These are phyloP conservation scores for Paraphaeosphaeria sporulosa DNA, from an alignment of 2,329 filamentous ascomycete species.

Conservation along the genomic window DNA sequence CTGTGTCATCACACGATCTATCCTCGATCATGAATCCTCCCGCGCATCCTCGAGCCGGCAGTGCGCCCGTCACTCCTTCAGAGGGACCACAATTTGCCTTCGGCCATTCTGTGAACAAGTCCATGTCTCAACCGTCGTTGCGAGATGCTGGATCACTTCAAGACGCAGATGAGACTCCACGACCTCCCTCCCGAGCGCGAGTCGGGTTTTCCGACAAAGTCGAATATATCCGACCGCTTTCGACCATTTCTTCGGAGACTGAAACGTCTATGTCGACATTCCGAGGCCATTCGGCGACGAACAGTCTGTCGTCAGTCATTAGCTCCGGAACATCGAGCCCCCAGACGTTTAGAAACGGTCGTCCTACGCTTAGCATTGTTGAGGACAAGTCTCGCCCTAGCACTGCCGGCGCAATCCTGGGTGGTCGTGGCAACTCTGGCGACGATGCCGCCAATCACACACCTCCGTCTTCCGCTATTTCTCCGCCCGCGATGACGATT, in stretches of 20 bases:
- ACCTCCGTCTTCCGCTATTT: slow-evolving; percentile 48
- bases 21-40: slow-evolving; percentile 71
- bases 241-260: slow-evolving; percentile 83
- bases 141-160: slow-evolving; percentile 34
- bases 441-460: slow-evolving; percentile 38
- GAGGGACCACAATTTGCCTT: slow-evolving; percentile 52
- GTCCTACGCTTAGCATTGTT: slow-evolving; percentile 49
- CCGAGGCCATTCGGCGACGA: slow-evolving; percentile 75
- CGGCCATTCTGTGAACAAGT: slow-evolving; percentile 46
- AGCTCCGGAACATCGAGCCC: slow-evolving; percentile 64
- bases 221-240: slow-evolving; percentile 84
- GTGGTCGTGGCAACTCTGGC: slow-evolving; percentile 48
- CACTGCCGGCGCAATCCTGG: slow-evolving; percentile 75
- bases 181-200: slow-evolving; percentile 63
- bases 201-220: slow-evolving; percentile 87
- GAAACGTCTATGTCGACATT: slow-evolving; percentile 76
- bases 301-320: slow-evolving; percentile 80
- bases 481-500: slow-evolving; percentile 29
- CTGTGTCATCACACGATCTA: slow-evolving; percentile 85
- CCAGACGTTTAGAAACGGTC: slow-evolving; percentile 51
- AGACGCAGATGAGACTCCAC: slow-evolving; percentile 41
- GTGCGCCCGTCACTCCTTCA: slow-evolving; percentile 69
- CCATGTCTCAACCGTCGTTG: slow-evolving; percentile 50
- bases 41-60: slow-evolving; percentile 63
- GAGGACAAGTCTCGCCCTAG: slow-evolving; percentile 63